phyloP scores from a whole-genome alignment of 2,329 filamentous ascomycete species.

The Colletotrichum plurivorum region DNA sequence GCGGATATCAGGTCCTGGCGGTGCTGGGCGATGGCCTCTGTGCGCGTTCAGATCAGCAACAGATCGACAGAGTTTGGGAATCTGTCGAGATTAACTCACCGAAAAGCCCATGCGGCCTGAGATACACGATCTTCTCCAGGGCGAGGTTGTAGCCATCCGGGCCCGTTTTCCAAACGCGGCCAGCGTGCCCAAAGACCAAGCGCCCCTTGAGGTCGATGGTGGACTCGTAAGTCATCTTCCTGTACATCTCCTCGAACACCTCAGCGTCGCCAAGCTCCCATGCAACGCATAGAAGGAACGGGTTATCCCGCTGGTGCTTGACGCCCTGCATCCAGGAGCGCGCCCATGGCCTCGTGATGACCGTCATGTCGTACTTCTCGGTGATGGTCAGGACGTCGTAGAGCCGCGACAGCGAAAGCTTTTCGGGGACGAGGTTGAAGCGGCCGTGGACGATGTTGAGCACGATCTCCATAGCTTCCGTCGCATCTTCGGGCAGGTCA shows the following conservation, averaged over 20 bases:
- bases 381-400: constrained; percentile 45
- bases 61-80: too few species aligned
- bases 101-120: constrained; percentile 26
- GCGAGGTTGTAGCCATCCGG: constrained; percentile 38
- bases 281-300: constrained; percentile 31
- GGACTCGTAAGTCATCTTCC: constrained; percentile 31
- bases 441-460: constrained; percentile 49
- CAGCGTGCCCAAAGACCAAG: constrained; percentile 28
- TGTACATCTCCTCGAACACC: constrained; percentile 36
- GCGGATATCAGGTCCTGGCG: constrained; percentile 23
- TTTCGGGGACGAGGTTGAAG: constrained; percentile 44
- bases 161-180: constrained; percentile 25
- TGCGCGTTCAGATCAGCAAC: background rate
- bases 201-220: constrained; percentile 31
- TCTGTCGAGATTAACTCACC: constrained; percentile 8
- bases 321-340: constrained; percentile 37
- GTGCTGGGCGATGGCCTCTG: constrained; percentile 34
- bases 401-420: constrained; percentile 30
- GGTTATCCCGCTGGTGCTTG: constrained; percentile 9
- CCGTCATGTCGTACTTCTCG: constrained; percentile 46
- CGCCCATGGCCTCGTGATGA: constrained; percentile 44
- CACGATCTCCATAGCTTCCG: constrained; percentile 47
- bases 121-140: constrained; percentile 28
- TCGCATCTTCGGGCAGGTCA: constrained; percentile 49
- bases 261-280: constrained; percentile 39